Percentiles rank a stretch among this genome's conserved stretches.
Conservation (phyloP, 768 basidiomycete genomes). For the Tricholoma sp. region DNA sequence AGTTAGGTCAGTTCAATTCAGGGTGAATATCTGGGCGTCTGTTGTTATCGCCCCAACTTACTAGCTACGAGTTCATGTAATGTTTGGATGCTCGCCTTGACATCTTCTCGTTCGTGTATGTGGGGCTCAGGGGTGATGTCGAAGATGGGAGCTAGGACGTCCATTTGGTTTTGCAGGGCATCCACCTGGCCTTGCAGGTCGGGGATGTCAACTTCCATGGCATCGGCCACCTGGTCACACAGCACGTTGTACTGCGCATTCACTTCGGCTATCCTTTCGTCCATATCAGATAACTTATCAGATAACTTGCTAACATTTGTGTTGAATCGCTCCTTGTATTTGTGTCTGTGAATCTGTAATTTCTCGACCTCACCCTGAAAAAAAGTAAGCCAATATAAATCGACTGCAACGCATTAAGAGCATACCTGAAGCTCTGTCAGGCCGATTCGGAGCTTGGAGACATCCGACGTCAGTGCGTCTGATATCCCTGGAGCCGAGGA, state of each 20-base stretch:
- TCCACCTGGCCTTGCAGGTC: constrained; percentile 34
- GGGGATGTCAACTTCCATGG: constrained; percentile 25
- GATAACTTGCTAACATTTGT: constrained; percentile 33
- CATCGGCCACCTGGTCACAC: constrained; percentile 30
- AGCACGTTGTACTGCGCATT: constrained; percentile 30
- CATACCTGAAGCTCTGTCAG: constrained; percentile 12
- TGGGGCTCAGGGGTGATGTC: constrained; percentile 1
- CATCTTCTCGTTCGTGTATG: constrained; percentile 20
- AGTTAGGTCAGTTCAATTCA: constrained; percentile 3
- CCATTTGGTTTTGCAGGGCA: constrained; percentile 27
- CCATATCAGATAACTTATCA: constrained; percentile 34
- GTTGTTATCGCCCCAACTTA: constrained; percentile 18
- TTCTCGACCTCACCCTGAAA: constrained; percentile 31
- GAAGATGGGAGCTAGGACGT: constrained; percentile 6
- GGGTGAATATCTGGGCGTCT: background rate
- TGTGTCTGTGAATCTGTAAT: constrained; percentile 34
- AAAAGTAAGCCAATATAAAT: background rate
- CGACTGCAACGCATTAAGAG: background rate
- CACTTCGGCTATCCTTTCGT: constrained; percentile 35
- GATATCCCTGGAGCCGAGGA: constrained; percentile 8
- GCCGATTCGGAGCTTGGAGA: background rate
- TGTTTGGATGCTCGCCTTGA: constrained; percentile 27
- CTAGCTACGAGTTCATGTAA: constrained; percentile 39
- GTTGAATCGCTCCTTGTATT: constrained; percentile 39
- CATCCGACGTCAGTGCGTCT: background rate